These are phyloP conservation scores for Fraxinus albicans DNA, from an alignment of 305 asterid species.

Conservation along the genomic window DNA sequence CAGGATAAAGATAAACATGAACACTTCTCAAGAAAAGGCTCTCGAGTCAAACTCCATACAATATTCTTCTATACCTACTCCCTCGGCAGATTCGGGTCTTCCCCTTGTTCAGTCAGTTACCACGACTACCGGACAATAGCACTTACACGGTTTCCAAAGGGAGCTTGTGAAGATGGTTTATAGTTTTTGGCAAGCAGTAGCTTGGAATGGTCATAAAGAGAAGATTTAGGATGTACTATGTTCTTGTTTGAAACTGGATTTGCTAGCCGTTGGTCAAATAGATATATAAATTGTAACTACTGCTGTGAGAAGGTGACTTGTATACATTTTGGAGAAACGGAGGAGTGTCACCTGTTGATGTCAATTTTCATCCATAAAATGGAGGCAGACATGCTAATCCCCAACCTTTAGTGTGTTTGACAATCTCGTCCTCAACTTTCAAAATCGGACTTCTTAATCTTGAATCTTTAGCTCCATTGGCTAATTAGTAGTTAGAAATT, in stretches of 20 bases:
- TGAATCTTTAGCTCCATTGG: background rate
- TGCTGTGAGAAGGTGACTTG: background rate
- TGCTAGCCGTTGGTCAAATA: background rate
- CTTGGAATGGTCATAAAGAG: constrained; percentile 1
- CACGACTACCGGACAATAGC: constrained; percentile 20
- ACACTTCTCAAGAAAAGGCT: constrained; percentile 56
- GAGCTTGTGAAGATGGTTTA: constrained; percentile 8
- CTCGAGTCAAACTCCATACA: constrained; percentile 29
- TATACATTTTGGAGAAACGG: background rate
- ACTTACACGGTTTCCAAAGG: constrained; percentile 22
- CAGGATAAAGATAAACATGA: constrained; percentile 97
- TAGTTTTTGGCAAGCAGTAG: constrained; percentile 1
- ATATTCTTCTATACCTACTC: constrained; percentile 23
- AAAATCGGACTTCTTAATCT: background rate
- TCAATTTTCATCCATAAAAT: background rate
- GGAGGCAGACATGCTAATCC: background rate
- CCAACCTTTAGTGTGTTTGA: background rate
- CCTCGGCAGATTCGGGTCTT: constrained; percentile 20
- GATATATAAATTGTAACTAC: background rate
- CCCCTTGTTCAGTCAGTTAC: constrained; percentile 20
- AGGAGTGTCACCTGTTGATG: background rate
- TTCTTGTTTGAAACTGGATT: background rate
- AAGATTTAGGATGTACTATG: background rate
- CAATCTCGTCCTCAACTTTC: background rate
- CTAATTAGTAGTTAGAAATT: background rate